phyloP scores from a whole-genome alignment of 192 early-diverging fungal species.

The Backusella liffmaniae region DNA sequence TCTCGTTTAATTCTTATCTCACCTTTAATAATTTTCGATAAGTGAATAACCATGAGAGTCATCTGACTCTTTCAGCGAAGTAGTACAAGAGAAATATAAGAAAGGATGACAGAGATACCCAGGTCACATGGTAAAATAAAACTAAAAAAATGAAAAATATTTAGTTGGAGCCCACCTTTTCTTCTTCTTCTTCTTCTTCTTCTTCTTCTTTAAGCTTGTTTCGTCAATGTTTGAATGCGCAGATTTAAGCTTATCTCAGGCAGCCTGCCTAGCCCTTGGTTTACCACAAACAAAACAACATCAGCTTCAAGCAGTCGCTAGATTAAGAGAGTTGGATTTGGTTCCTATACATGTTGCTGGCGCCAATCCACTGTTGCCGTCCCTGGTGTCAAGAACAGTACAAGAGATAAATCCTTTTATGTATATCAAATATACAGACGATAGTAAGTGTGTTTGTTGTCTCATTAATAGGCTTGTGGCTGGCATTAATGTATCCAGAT shows the following conservation, averaged over 20 bases:
- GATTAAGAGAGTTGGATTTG: not conserved
- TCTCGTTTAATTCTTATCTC: too few relatives aligned
- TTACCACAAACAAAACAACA: not conserved
- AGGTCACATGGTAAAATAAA: too few relatives aligned
- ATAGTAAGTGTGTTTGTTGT: constrained; percentile 2
- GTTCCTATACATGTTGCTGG: not conserved
- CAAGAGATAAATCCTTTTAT: not conserved
- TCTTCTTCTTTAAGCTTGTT: not conserved
- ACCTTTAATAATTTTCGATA: too few relatives aligned
- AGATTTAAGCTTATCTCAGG: not conserved
- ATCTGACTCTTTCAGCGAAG: too few relatives aligned
- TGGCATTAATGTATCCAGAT: not conserved
- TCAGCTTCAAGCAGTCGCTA: not conserved
- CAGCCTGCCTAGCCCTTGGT: not conserved
- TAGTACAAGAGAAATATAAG: too few relatives aligned
- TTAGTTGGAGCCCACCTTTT: too few relatives aligned
- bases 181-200: too few relatives aligned
- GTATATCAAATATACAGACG: not conserved
- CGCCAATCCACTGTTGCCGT: constrained; percentile 2
- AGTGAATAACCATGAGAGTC: too few relatives aligned
- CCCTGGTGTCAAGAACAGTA: constrained; percentile 3
- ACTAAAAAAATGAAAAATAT: too few relatives aligned
- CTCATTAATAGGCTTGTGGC: not conserved
- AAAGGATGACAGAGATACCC: too few relatives aligned
- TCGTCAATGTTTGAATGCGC: not conserved